Evolutionary conservation across 257 asterid genomes (phyloP), one percentile per base, ranked within the genome.

Genomic region (Primulina huaijiensis): DNA sequence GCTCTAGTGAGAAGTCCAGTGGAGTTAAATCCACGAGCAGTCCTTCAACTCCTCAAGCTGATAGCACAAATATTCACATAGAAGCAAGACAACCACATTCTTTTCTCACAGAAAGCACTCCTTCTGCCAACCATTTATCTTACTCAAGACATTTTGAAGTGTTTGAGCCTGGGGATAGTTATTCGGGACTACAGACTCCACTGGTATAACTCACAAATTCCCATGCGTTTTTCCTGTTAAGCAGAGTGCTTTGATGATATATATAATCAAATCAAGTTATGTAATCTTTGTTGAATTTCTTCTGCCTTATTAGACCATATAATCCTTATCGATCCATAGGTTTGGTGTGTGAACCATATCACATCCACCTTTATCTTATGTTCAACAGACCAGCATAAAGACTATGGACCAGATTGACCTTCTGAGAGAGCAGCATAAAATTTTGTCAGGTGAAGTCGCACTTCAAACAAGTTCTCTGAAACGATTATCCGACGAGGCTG

Each of bases 21-120:
- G 99, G 99, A 62, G 74, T 88, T 75, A 91, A 90, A 81, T 89
- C 97, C 57, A 77, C 83, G 2, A 86, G 97, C 77, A 83, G 81
- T 68, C 90, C 96, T 68, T 91, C 99, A 72, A 94, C 97, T 60
- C 95, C 99, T 78, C 92, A 83, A 83, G 97, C 90, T 69, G 95
- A 84, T 75, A 80, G 80, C 75, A 72, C 77, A 10, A 91, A 86
- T 81, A 76, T 78, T 74, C 85, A 78, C 58, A 68, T 70, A 82
- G 97, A 94, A 68, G 90, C 91, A 64, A 82, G 89, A 69, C 75
- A 81, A 74, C 85, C 93, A 72, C 83, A 77, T 75, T 88, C 96
- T 69, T 69, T 83, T 73, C 89, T 79, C 38, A 62, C 95, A 46
- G 99, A 94, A 81, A 84, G 82, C 71, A 77, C 76, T 76, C 87